Evolutionary conservation across 129 eudicot species (phyloP).

Genomic region (Flaveria linearis): DNA sequence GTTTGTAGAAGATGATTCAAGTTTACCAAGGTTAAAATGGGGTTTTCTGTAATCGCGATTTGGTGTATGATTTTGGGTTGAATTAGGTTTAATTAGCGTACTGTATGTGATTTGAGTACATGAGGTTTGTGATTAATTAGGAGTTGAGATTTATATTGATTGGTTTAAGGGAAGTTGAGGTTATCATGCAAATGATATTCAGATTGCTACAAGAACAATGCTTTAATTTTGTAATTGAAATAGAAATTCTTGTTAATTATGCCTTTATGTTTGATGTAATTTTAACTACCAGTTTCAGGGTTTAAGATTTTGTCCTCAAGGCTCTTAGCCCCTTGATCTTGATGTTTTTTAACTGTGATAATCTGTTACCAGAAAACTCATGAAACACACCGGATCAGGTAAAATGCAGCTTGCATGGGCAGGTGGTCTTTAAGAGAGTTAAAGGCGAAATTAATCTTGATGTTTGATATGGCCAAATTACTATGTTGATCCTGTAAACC

Average conservation of each 20-base stretch:
- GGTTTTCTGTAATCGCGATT: constrained; percentile 3
- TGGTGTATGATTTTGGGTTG: constrained; percentile 15
- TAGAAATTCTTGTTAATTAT: background rate
- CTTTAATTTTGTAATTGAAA: background rate
- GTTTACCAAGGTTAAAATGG: background rate
- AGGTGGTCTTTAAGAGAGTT: too few species aligned
- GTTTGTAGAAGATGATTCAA: too few species aligned
- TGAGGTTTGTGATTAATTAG: constrained; percentile 3
- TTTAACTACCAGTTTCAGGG: background rate
- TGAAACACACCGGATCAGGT: too few species aligned
- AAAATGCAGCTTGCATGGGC: too few species aligned
- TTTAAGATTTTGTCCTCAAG: background rate
- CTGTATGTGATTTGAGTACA: background rate
- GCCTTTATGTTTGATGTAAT: background rate
- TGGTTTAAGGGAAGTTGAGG: background rate
- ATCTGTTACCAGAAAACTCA: too few species aligned
- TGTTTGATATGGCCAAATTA: constrained; percentile 6
- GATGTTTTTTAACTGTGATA: background rate
- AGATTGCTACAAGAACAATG: background rate
- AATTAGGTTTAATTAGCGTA: constrained; percentile 16
- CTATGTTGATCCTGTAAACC: constrained; percentile 1
- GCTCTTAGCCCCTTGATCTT: constrained; percentile 6
- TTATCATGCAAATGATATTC: constrained; percentile 15
- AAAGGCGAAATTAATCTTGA: background rate
- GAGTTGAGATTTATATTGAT: constrained; percentile 2